These are phyloP conservation scores for Tricholoma sp. DNA, from an alignment of 768 basidiomycete species.

Conservation along the genomic window DNA sequence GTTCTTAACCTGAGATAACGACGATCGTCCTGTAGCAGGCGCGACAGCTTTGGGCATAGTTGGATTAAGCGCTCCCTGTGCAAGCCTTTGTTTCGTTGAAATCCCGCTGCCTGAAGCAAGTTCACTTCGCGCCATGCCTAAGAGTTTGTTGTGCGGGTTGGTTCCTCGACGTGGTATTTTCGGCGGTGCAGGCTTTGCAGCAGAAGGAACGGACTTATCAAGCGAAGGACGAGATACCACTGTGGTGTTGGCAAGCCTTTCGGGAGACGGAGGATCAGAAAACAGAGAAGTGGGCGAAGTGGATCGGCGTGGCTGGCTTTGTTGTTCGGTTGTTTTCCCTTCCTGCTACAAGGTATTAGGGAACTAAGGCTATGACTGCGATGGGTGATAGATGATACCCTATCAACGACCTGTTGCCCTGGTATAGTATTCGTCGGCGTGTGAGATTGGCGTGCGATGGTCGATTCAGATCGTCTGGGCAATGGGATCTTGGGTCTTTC, in stretches of 20 bases:
- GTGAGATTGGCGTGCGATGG: not conserved
- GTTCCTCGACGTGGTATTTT: slow-evolving; percentile 15
- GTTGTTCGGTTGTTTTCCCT: not conserved
- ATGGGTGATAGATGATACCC: not conserved
- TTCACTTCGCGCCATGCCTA: slow-evolving; percentile 9
- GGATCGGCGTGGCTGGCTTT: not conserved
- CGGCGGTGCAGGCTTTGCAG: slow-evolving; percentile 5
- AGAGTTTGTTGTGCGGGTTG: slow-evolving; percentile 20
- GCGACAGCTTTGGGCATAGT: slow-evolving; percentile 29
- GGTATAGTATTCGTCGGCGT: not conserved
- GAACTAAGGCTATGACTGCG: not conserved
- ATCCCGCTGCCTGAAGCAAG: slow-evolving; percentile 31
- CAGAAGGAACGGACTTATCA: slow-evolving; percentile 1
- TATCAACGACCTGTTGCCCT: not conserved
- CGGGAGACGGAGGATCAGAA: not conserved
- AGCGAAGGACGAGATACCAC: not conserved
- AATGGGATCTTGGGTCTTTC: not conserved
- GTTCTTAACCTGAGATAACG: not conserved
- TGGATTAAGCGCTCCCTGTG: slow-evolving; percentile 33
- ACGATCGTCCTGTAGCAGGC: slow-evolving; percentile 7
- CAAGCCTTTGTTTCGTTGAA: slow-evolving; percentile 47
- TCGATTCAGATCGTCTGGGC: not conserved
- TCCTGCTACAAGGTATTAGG: not conserved
- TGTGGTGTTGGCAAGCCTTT: not conserved
- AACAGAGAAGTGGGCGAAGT: not conserved